A percentile compares a stretch with the other conserved stretches of the same genome.
These are phyloP conservation scores for Tylopilus subfusipes DNA, from an alignment of 768 basidiomycete species.

Conservation along the genomic window DNA sequence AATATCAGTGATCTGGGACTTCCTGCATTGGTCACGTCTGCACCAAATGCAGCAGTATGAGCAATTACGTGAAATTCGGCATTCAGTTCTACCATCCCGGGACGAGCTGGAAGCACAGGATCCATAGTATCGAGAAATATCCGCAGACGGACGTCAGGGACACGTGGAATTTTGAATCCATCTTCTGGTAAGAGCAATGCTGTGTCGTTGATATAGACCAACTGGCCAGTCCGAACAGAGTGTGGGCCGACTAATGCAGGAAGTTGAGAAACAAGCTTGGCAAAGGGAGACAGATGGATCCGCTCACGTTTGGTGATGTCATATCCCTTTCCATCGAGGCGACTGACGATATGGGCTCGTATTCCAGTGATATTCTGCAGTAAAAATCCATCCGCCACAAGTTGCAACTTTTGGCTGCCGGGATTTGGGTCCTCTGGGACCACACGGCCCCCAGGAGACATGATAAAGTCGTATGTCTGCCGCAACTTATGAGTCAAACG, in stretches of 20 bases:
- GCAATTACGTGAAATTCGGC: constrained; percentile 53
- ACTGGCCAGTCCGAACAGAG: constrained; percentile 72
- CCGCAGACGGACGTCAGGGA: constrained; percentile 52
- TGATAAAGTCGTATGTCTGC: constrained; percentile 79
- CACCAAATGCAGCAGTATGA: constrained; percentile 69
- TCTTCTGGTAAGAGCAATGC: constrained; percentile 38
- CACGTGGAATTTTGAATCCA: constrained; percentile 13
- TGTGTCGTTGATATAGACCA: constrained; percentile 76
- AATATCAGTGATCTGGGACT: constrained; percentile 39
- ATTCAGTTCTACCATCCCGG: constrained; percentile 35
- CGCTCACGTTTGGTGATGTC: constrained; percentile 77
- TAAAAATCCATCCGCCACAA: constrained; percentile 66
- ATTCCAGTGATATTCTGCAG: constrained; percentile 77
- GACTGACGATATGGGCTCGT: constrained; percentile 70
- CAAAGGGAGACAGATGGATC: background rate
- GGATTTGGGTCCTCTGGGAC: constrained; percentile 71
- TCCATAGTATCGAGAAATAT: constrained; percentile 55
- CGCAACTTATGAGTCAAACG: background rate
- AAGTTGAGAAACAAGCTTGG: constrained; percentile 2
- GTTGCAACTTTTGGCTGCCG: constrained; percentile 57
- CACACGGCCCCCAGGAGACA: constrained; percentile 53
- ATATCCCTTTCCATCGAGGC: constrained; percentile 81
- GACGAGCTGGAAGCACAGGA: constrained; percentile 40
- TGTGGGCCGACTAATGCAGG: constrained; percentile 69
- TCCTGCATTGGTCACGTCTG: constrained; percentile 43